Conservation (phyloP, 495 filamentous ascomycete species). For the Xylaria acuta region DNA sequence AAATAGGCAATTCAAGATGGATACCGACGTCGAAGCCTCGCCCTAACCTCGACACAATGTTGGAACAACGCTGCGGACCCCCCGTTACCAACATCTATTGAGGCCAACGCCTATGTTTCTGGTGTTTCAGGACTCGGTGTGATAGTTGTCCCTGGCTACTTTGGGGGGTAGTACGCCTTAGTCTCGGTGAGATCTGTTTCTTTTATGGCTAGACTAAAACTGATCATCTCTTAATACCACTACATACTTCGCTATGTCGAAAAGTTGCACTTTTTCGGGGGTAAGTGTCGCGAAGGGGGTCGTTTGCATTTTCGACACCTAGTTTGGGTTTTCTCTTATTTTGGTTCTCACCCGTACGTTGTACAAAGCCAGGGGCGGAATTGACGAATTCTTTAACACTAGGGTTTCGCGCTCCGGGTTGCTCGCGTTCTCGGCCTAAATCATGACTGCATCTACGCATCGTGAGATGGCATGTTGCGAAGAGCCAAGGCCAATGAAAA, state of each 20-base stretch:
- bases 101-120: slow-evolving; percentile 2
- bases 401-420: neutral
- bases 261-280: neutral
- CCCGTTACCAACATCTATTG: neutral
- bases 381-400: neutral
- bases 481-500: neutral
- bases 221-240: neutral
- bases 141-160: neutral
- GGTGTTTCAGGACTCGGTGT: neutral
- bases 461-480: neutral
- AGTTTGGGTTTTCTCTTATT: neutral
- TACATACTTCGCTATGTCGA: neutral
- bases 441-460: neutral
- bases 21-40: neutral
- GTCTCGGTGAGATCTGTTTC: slow-evolving; percentile 5
- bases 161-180: neutral
- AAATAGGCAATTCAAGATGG: neutral
- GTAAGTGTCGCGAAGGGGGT: neutral
- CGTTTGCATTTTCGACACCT: neutral
- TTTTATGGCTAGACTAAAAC: neutral
- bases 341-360: neutral
- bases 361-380: neutral
- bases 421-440: neutral
- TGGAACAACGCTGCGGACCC: neutral
- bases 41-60: neutral